phyloP scores from a whole-genome alignment of 2,329 filamentous ascomycete species.

The Colletotrichum noveboracense region DNA sequence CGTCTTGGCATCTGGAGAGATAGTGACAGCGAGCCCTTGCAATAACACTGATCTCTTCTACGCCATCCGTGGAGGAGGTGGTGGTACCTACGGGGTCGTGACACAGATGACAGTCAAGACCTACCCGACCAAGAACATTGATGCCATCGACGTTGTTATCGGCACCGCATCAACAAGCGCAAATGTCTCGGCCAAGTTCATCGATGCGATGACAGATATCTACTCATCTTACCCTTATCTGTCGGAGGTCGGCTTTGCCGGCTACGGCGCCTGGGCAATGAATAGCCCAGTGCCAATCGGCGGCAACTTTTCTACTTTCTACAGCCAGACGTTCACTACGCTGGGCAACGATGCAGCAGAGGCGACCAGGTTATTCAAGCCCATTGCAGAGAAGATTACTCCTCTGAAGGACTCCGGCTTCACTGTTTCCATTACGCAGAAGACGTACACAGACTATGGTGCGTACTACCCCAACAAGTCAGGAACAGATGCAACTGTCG shows the following conservation, averaged over 20 bases:
- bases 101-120: slow-evolving; percentile 25
- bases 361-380: neutral
- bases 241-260: neutral
- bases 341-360: neutral
- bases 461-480: neutral
- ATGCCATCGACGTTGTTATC: slow-evolving; percentile 49
- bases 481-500: neutral
- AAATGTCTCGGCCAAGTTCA: neutral
- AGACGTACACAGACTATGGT: neutral
- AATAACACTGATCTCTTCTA: slow-evolving; percentile 33
- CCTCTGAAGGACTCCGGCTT: neutral
- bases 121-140: slow-evolving; percentile 35
- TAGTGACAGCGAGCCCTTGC: slow-evolving; percentile 25
- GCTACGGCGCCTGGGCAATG: slow-evolving; percentile 12
- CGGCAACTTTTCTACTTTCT: neutral
- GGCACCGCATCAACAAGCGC: slow-evolving; percentile 8
- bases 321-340: neutral
- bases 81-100: slow-evolving; percentile 35
- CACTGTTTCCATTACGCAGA: neutral
- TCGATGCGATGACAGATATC: neutral
- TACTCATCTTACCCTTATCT: neutral
- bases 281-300: neutral
- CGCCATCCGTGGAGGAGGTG: slow-evolving; percentile 32
- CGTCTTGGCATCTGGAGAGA: slow-evolving; percentile 30
- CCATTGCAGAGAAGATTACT: neutral